These are phyloP conservation scores for Kwoniella sp. DNA, from an alignment of 768 basidiomycete genomes.

Conservation along the genomic window DNA sequence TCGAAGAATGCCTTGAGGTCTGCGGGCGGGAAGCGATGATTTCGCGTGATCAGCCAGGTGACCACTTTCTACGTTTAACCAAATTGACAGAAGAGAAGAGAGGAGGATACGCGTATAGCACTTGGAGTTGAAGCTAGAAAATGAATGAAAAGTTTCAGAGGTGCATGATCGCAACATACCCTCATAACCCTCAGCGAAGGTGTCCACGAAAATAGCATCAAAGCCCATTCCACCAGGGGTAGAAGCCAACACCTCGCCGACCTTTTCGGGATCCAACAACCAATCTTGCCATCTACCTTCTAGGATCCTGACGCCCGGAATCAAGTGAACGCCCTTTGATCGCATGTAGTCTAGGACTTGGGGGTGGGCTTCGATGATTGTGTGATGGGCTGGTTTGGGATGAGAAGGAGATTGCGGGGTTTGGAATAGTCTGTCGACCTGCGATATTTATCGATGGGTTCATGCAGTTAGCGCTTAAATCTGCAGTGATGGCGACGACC, in stretches of 20 bases:
- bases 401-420: conserved; percentile 56
- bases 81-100: not conserved
- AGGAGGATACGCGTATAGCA: no score
- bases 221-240: conserved; percentile 72
- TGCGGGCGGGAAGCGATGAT: conserved; percentile 17
- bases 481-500: no score
- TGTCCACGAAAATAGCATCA: conserved; percentile 88
- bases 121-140: no score
- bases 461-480: no score
- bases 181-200: conserved; percentile 83
- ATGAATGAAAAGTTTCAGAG: no score
- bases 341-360: conserved; percentile 85
- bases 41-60: conserved; percentile 4
- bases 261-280: conserved; percentile 44
- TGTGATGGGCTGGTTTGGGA: conserved; percentile 68
- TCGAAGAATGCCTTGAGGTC: conserved; percentile 82
- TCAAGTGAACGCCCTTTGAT: conserved; percentile 72
- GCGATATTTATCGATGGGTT: no score
- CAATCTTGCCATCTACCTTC: conserved; percentile 94
- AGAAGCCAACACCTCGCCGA: conserved; percentile 40
- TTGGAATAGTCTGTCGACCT: conserved; percentile 87
- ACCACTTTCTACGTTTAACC: not conserved
- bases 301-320: conserved; percentile 73
- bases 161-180: conserved; percentile 57
- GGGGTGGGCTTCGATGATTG: conserved; percentile 91